These are phyloP conservation scores for Talaromyces nanjingensis DNA, from an alignment of 495 filamentous ascomycete genomes.

Conservation along the genomic window DNA sequence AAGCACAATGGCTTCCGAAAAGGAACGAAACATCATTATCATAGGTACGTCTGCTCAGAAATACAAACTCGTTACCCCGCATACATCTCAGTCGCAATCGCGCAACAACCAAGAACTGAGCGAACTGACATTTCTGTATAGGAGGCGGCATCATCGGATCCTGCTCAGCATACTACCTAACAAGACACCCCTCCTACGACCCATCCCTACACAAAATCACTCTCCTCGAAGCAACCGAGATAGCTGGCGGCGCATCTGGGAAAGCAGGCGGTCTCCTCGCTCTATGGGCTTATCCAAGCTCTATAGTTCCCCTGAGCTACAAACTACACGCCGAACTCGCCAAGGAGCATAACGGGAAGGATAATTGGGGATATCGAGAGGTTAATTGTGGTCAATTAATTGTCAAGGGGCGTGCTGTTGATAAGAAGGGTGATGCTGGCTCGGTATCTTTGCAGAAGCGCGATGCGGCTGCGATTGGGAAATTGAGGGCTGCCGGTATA, in stretches of 20 bases:
- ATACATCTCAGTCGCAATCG: constrained; percentile 5
- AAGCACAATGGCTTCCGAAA: constrained; percentile 29
- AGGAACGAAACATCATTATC: constrained; percentile 60
- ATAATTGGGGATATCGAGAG: constrained; percentile 82
- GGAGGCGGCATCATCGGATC: constrained; percentile 94
- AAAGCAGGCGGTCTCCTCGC: constrained; percentile 92
- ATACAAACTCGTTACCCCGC: constrained; percentile 23
- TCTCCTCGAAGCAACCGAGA: constrained; percentile 79
- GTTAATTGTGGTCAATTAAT: constrained; percentile 69
- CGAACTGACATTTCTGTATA: constrained; percentile 25
- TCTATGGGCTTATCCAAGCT: constrained; percentile 85
- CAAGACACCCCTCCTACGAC: constrained; percentile 79
- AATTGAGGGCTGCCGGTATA: constrained; percentile 54
- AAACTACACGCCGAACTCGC: constrained; percentile 76
- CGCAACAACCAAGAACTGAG: not conserved
- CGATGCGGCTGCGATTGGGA: constrained; percentile 49
- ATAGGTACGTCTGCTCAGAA: constrained; percentile 42
- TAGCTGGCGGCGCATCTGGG: constrained; percentile 87
- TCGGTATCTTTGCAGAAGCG: constrained; percentile 66
- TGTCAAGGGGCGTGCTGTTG: constrained; percentile 44
- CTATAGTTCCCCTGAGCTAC: constrained; percentile 82
- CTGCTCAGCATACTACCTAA: constrained; percentile 89
- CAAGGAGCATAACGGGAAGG: constrained; percentile 72
- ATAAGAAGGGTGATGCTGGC: constrained; percentile 24
- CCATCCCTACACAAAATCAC: constrained; percentile 70